These are phyloP conservation scores for Chaetomiaceae sp. DNA, from an alignment of 2,329 filamentous ascomycete genomes.

Conservation along the genomic window DNA sequence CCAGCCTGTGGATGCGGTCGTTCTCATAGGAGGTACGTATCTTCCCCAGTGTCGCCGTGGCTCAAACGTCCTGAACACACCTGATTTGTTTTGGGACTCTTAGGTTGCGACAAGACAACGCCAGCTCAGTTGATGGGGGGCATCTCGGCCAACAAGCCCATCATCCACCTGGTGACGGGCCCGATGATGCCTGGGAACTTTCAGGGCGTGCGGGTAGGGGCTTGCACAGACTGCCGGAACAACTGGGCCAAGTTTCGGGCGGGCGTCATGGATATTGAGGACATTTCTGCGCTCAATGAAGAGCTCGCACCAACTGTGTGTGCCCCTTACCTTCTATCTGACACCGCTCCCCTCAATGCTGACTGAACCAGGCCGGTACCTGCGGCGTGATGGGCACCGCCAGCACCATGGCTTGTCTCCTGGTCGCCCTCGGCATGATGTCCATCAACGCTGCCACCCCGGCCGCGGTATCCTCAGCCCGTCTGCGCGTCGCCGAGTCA, in stretches of 20 bases:
- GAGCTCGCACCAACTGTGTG: constrained; percentile 64
- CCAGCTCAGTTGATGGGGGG: constrained; percentile 71
- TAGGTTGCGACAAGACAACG: constrained; percentile 68
- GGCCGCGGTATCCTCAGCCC: constrained; percentile 69
- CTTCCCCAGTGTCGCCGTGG: background rate
- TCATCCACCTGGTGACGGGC: constrained; percentile 62
- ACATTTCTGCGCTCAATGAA: constrained; percentile 64
- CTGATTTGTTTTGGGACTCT: background rate
- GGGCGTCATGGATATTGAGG: constrained; percentile 62
- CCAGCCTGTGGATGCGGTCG: constrained; percentile 62
- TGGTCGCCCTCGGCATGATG: constrained; percentile 76
- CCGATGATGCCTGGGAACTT: constrained; percentile 71
- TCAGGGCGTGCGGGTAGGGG: constrained; percentile 57
- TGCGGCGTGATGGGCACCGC: constrained; percentile 92
- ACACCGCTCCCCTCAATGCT: background rate
- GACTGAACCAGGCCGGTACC: constrained; percentile 52
- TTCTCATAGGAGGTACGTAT: constrained; percentile 56
- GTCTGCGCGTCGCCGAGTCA: constrained; percentile 74
- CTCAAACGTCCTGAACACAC: background rate
- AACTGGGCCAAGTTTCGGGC: constrained; percentile 67
- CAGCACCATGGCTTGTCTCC: constrained; percentile 81
- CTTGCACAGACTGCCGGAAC: constrained; percentile 68
- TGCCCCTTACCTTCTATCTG: background rate
- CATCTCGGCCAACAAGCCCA: constrained; percentile 67
- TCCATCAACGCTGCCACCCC: constrained; percentile 72